Percentiles rank a stretch among this genome's conserved stretches.
These are phyloP conservation scores for Parathielavia hyrcaniae DNA, from an alignment of 495 filamentous ascomycete species.

Conservation along the genomic window DNA sequence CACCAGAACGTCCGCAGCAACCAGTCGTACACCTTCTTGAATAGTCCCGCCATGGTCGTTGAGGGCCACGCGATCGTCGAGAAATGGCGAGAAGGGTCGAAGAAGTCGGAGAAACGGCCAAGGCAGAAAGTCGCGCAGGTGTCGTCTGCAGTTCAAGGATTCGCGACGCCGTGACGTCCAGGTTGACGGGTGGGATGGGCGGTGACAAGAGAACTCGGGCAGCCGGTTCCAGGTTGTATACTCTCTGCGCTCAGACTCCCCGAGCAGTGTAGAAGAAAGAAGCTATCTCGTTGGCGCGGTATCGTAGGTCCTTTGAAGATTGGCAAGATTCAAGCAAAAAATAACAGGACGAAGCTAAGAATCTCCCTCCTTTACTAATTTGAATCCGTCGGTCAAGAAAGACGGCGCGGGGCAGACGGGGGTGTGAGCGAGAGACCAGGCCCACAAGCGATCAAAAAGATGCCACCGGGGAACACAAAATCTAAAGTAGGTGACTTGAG, in stretches of 20 bases:
- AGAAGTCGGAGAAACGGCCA: neutral
- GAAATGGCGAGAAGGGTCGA: constrained; percentile 21
- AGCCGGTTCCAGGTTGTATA: constrained; percentile 29
- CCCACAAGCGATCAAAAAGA: constrained; percentile 20
- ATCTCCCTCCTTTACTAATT: constrained; percentile 21
- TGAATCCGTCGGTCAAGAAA: constrained; percentile 18
- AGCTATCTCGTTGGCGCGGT: constrained; percentile 45
- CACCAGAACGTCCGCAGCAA: constrained; percentile 96
- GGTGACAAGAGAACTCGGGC: constrained; percentile 23
- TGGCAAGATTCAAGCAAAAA: constrained; percentile 29
- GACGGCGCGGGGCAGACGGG: constrained; percentile 23
- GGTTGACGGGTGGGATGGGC: constrained; percentile 17
- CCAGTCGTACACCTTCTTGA: constrained; percentile 96
- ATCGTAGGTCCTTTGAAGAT: constrained; percentile 25
- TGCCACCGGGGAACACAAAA: constrained; percentile 29
- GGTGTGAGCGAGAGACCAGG: constrained; percentile 25
- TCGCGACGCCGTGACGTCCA: constrained; percentile 8
- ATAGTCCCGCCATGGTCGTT: constrained; percentile 43
- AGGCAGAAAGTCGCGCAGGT: constrained; percentile 15
- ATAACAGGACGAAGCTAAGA: constrained; percentile 17
- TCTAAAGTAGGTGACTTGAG: constrained; percentile 22
- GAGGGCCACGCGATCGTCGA: neutral
- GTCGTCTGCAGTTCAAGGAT: neutral
- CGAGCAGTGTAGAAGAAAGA: constrained; percentile 36
- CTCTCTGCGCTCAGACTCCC: constrained; percentile 34